phyloP scores from a whole-genome alignment of 495 filamentous ascomycete genomes.

The Glonium stellatum region DNA sequence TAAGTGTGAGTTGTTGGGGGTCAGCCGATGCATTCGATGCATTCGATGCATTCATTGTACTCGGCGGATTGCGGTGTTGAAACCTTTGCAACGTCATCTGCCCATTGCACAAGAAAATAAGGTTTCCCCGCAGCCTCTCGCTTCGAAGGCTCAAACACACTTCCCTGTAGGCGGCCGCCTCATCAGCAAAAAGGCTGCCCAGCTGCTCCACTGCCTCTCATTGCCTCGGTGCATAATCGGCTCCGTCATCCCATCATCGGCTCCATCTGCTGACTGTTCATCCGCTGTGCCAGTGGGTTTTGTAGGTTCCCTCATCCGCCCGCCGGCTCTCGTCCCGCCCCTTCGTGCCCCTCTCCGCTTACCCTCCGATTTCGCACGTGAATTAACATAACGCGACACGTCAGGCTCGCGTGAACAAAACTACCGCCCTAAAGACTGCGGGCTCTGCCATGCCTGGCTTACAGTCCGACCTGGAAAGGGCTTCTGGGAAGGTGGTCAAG shows the following conservation, averaged over 20 bases:
- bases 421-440: conserved; percentile 72
- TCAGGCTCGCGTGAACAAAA: conserved; percentile 66
- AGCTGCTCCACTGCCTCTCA: conserved; percentile 34
- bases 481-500: conserved; percentile 91
- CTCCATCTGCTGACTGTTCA: conserved; percentile 4
- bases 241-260: too few species aligned
- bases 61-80: background rate
- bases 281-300: conserved; percentile 14
- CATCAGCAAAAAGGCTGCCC: background rate
- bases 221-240: conserved; percentile 36
- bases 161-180: background rate
- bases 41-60: too few species aligned
- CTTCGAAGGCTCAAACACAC: background rate
- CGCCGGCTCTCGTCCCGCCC: background rate
- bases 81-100: conserved; percentile 9
- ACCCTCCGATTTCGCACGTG: background rate
- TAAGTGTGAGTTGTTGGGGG: conserved; percentile 28
- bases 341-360: background rate
- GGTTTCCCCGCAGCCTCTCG: background rate
- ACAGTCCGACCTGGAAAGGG: conserved; percentile 65
- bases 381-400: background rate
- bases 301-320: conserved; percentile 13
- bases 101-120: background rate
- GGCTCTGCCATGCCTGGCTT: conserved; percentile 65
- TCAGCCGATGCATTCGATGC: background rate